Base-by-base conservation (phyloP, 345 rosid genomes). In the Capsella bursapastoris region DNA sequence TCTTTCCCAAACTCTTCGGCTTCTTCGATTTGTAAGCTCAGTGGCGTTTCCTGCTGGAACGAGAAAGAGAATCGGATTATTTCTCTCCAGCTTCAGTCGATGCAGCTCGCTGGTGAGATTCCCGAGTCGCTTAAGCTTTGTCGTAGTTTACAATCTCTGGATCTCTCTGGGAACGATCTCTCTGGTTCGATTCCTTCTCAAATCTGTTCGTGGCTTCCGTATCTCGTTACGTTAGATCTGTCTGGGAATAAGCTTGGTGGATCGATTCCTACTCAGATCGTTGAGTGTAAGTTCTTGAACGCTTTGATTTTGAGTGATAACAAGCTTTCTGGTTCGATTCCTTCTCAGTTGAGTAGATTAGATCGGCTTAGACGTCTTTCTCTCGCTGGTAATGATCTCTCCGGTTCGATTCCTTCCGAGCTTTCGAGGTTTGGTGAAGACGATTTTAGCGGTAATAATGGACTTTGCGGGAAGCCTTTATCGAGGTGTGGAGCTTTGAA, bases 1-100 rank as follows among this genome's bases (percentile, higher is more conserved):
- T 66, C 77, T 44, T 82, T 86, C 79, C 45, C 81, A 32, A 88
- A 85, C 84, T 50, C 77, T 4, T 73, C 93, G 4, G 66, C 79
- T 43, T 88, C 79, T 0, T 83, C 85, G 60, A 55, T 93, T 10
- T 93, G 98, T 78, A 81, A 81, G 43, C 87, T 90, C 75, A 83
- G 78, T 3, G 97, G 98, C 2, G 96, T 93, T 64, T 47, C 93
- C 12, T 93, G 97, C 72, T 93, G 98, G 98, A 93, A 93, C 71
- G 90, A 83, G 51, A 80, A 72, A 12, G 96, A 91, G 71, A 88
- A 87, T 64, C 87, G 97, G 16, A 75, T 93, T 2, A 52, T 88
- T 45, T 52, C 69, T 25, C 83, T 93, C 2, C 81, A 88, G 74
- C 84, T 93, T 14, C 75, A 76, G 0, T 86, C 77, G 8, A 89